phyloP scores from a whole-genome alignment of 2,329 filamentous ascomycete genomes.

The Pseudocercospora crystallina region DNA sequence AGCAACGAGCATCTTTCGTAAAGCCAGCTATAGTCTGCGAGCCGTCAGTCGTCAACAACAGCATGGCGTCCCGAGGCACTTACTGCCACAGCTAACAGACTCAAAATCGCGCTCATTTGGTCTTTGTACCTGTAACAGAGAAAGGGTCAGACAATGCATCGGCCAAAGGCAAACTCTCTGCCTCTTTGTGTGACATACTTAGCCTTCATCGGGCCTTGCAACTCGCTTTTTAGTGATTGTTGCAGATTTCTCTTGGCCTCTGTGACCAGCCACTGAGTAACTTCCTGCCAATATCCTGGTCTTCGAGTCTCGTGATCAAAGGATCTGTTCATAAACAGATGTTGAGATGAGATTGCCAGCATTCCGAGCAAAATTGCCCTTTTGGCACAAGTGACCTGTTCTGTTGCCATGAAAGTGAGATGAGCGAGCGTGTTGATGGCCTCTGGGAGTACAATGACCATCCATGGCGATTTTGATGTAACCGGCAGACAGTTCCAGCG shows the following conservation, averaged over 20 bases:
- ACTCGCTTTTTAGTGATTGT: slow-evolving; percentile 34
- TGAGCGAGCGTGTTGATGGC: slow-evolving; percentile 10
- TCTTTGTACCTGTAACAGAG: slow-evolving; percentile 34
- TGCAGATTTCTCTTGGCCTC: slow-evolving; percentile 29
- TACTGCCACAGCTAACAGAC: slow-evolving; percentile 37
- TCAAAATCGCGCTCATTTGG: slow-evolving; percentile 39
- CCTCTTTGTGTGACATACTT: slow-evolving; percentile 20
- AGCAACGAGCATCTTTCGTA: slow-evolving; percentile 35
- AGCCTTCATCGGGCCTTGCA: slow-evolving; percentile 32
- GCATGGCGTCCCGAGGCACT: slow-evolving; percentile 3
- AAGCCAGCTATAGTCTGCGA: slow-evolving; percentile 23
- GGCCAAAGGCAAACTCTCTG: too few relatives aligned
- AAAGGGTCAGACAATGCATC: too few relatives aligned
- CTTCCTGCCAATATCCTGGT: not conserved
- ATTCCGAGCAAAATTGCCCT: slow-evolving; percentile 6
- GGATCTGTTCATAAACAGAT: slow-evolving; percentile 1
- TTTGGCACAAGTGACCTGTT: slow-evolving; percentile 8
- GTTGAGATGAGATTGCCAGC: slow-evolving; percentile 8
- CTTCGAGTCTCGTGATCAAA: not conserved
- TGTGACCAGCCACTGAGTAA: not conserved
- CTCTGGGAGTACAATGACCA: slow-evolving; percentile 4
- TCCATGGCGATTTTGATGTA: slow-evolving; percentile 12
- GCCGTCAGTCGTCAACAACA: not conserved
- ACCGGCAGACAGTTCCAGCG: slow-evolving; percentile 2
- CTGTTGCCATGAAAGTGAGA: slow-evolving; percentile 1